phyloP scores from a whole-genome alignment of 306 rosid species.

The Trichosanthes cucumerina region DNA sequence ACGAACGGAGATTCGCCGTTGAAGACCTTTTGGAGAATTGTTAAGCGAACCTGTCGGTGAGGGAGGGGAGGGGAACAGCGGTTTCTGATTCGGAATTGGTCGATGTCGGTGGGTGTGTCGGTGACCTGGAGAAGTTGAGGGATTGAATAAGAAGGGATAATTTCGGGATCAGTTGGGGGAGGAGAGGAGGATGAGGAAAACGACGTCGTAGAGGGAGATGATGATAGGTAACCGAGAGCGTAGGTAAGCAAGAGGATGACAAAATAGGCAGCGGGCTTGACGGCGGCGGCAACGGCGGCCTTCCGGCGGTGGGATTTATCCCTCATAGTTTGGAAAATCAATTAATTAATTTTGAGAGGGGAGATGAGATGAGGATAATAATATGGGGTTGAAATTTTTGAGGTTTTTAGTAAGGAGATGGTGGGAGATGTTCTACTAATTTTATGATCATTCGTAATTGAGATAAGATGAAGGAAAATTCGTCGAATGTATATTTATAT shows the following conservation, averaged over 20 bases:
- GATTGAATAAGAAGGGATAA: neutral
- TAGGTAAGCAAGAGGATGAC: neutral
- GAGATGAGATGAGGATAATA: neutral
- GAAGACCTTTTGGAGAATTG: slow-evolving; percentile 35
- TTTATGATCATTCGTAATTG: neutral
- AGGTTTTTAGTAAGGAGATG: no score
- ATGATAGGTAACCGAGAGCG: neutral
- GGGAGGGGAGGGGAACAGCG: slow-evolving; percentile 46
- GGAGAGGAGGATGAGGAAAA: neutral
- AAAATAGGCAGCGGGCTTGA: neutral
- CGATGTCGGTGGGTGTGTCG: slow-evolving; percentile 21
- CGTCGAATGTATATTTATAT: neutral
- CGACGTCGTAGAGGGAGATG: neutral
- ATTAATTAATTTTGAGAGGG: neutral
- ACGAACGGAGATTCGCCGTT: slow-evolving; percentile 43
- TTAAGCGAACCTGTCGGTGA: slow-evolving; percentile 30
- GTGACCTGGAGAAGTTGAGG: slow-evolving; percentile 6
- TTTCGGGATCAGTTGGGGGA: neutral
- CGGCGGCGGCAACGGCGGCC: neutral
- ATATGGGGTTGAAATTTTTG: neutral
- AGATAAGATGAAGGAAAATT: neutral
- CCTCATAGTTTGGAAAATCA: neutral
- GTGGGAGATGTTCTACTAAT: no score
- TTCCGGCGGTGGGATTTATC: neutral
- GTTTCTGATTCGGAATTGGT: slow-evolving; percentile 44